Evolutionary conservation across 257 asterid genomes (phyloP).

Genomic region (Penstemon newberryi): DNA sequence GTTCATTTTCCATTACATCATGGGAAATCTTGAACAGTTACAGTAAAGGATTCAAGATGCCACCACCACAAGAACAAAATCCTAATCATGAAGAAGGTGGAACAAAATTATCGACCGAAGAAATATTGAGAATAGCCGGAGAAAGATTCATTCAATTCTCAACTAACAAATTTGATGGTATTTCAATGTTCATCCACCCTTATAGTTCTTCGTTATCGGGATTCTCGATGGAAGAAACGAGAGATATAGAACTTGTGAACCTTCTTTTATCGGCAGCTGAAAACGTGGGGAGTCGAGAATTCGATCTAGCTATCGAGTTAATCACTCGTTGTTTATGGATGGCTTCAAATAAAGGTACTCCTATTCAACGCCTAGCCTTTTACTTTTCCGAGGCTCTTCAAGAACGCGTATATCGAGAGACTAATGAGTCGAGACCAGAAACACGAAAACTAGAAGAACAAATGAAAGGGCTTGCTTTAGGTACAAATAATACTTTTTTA

Average conservation of each 20-base stretch:
- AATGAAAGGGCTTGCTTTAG: slow-evolving; percentile 31
- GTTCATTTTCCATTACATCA: slow-evolving; percentile 35
- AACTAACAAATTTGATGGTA: slow-evolving; percentile 46
- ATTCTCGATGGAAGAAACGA: slow-evolving; percentile 44
- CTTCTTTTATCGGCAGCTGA: slow-evolving; percentile 58
- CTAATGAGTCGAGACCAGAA: slow-evolving; percentile 9
- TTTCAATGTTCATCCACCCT: slow-evolving; percentile 55
- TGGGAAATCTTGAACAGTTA: slow-evolving; percentile 38
- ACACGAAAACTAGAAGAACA: slow-evolving; percentile 15
- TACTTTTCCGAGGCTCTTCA: slow-evolving; percentile 55
- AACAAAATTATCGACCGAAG: slow-evolving; percentile 41
- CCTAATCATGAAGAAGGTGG: not conserved
- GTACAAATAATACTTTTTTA: slow-evolving; percentile 47
- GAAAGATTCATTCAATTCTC: slow-evolving; percentile 59
- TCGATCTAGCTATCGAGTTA: slow-evolving; percentile 40
- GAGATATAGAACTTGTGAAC: slow-evolving; percentile 54
- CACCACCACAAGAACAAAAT: slow-evolving; percentile 9
- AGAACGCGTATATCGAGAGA: slow-evolving; percentile 41
- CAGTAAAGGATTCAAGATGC: slow-evolving; percentile 33
- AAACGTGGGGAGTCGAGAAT: slow-evolving; percentile 35
- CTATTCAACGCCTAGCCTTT: slow-evolving; percentile 56
- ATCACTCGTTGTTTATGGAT: slow-evolving; percentile 41
- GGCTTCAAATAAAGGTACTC: slow-evolving; percentile 45
- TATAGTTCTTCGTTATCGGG: slow-evolving; percentile 48
- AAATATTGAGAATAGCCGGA: slow-evolving; percentile 55